Evolutionary conservation across 805 yeast species (phyloP), one percentile per base, ranked within the genome.

Genomic region (Maudiozyma bulderi): DNA sequence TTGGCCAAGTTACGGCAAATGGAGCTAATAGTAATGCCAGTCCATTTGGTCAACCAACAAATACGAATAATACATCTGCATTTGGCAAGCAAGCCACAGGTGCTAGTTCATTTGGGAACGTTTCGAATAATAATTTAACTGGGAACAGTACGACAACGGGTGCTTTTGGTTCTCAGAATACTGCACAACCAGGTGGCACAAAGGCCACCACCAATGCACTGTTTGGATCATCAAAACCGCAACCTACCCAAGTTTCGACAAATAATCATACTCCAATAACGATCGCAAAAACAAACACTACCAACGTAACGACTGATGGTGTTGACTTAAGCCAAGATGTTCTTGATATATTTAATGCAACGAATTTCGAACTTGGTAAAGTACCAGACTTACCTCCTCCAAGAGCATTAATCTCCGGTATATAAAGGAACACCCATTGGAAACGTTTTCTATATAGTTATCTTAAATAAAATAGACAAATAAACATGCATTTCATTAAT

Each of bases 381-480:
- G 78, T 85, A 2, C 95, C 95, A 0, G 91, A 84, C 50, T 57
- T 78, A 6, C 80, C 88, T 3, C 93, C 95, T 6, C 89, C 93
- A 1, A 40, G 72, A 8, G 73, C 70, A 47, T 60, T 75, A 8
- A 49, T 55, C 14, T 14, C 20, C 26, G 26, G 26, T 20, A 40
- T 40, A 20, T 7, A 35, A 11, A 20, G 26, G 26, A 20, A 20
- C 4, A 20, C 26, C 26, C 4, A 20, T 20, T 32, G 4, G 35
- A 32, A 3, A 11, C 35, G 4, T 32, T 9, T 47, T 32, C 31
- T n/a, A 20, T 4, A 20, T 20, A 20, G 26, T 20, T 20, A 20
- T 20, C 26, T 20, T 20, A 20, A 20, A 20, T 20, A 20, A 4
- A 20, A 20, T 15, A 35, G 15, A 6, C 43, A 20, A 28, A 20